phyloP scores from a whole-genome alignment of 768 basidiomycete genomes.

The Daedaleopsis sinensis region DNA sequence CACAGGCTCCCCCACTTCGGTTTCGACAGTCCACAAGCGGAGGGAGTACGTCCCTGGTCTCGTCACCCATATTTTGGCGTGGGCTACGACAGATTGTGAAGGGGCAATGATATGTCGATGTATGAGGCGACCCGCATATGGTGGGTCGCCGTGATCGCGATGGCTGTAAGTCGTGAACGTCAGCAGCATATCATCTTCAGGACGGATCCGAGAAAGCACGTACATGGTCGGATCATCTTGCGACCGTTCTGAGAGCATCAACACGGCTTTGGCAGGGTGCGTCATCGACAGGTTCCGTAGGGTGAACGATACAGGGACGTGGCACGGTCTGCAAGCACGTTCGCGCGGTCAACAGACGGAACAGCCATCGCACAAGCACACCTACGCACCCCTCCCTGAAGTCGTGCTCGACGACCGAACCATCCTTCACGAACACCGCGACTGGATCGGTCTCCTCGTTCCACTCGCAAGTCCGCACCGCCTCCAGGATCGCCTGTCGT shows the following conservation, averaged over 20 bases:
- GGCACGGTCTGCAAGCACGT: conserved; percentile 50
- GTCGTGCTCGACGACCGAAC: conserved; percentile 55
- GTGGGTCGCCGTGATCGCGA: conserved; percentile 41
- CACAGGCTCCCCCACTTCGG: conserved; percentile 53
- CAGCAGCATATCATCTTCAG: background rate
- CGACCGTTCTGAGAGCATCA: conserved; percentile 43
- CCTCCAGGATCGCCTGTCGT: conserved; percentile 64
- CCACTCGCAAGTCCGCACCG: conserved; percentile 73
- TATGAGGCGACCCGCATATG: conserved; percentile 68
- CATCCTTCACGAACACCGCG: conserved; percentile 50
- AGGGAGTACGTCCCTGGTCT: conserved; percentile 68
- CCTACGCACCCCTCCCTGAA: conserved; percentile 68
- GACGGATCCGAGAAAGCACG: background rate
- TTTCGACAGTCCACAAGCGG: conserved; percentile 70
- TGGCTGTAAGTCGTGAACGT: conserved; percentile 1
- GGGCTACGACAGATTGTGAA: conserved; percentile 43
- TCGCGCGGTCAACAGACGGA: background rate
- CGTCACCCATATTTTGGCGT: conserved; percentile 59
- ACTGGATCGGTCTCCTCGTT: conserved; percentile 81
- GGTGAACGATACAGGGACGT: conserved; percentile 53
- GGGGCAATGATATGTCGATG: conserved; percentile 64
- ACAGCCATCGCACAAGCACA: background rate
- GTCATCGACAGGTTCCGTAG: conserved; percentile 77
- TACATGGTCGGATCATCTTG: background rate
- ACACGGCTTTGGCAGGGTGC: conserved; percentile 56